Evolutionary conservation across 352 stramenopile species (phyloP).

Genomic region (Phytophthora multivora): DNA sequence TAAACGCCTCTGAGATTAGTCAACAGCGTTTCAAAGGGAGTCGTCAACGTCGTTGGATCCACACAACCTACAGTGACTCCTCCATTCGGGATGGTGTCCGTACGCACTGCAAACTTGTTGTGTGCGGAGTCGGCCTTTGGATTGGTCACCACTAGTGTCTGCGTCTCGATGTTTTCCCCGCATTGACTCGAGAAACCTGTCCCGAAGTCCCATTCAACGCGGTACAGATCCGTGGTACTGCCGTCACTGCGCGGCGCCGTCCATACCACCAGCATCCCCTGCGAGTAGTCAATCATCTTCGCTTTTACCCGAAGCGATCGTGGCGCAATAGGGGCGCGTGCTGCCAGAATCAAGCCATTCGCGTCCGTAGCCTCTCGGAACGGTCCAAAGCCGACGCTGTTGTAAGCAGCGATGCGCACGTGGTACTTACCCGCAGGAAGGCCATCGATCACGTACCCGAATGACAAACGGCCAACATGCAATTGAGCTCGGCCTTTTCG

Average conservation of each 20-base stretch:
- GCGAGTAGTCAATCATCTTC: slow-evolving; percentile 39
- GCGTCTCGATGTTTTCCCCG: slow-evolving; percentile 72
- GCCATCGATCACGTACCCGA: slow-evolving; percentile 83
- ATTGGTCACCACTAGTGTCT: slow-evolving; percentile 51
- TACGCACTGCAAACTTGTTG: slow-evolving; percentile 19
- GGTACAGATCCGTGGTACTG: slow-evolving; percentile 74
- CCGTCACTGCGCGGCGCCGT: slow-evolving; percentile 85
- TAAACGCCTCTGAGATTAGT: slow-evolving; percentile 33
- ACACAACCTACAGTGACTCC: slow-evolving; percentile 15
- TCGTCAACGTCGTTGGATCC: neutral
- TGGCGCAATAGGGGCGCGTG: slow-evolving; percentile 38
- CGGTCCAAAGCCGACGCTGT: slow-evolving; percentile 90
- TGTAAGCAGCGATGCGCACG: slow-evolving; percentile 93
- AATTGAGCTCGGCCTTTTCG: slow-evolving; percentile 63
- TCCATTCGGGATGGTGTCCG: neutral
- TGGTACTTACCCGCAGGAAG: slow-evolving; percentile 87
- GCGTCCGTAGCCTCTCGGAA: slow-evolving; percentile 55
- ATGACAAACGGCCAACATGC: slow-evolving; percentile 75
- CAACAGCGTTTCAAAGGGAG: slow-evolving; percentile 36
- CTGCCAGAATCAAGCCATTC: slow-evolving; percentile 38
- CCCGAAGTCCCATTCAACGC: slow-evolving; percentile 95
- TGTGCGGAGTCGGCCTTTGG: neutral
- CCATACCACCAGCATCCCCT: slow-evolving; percentile 69
- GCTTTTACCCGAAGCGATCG: slow-evolving; percentile 83
- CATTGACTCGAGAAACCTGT: slow-evolving; percentile 86